Conservation (phyloP, 345 rosid genomes). For the Gossypium rotundifolium region DNA sequence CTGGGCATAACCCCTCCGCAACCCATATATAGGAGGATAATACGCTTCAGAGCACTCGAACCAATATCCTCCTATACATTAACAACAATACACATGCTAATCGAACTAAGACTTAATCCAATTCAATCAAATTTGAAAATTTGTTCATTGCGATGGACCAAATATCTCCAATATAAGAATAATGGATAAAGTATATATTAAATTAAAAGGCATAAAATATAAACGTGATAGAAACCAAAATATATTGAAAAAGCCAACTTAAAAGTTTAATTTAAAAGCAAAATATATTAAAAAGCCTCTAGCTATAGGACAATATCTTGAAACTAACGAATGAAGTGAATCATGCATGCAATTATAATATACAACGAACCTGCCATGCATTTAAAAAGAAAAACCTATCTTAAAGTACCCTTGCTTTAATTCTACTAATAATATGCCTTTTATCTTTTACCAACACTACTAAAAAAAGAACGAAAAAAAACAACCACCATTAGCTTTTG, state of each 20-base stretch:
- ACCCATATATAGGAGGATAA: no score
- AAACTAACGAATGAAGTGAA: background rate
- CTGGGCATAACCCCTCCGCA: no score
- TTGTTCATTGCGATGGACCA: no score
- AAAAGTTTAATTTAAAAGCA: no score
- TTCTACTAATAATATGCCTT: no score
- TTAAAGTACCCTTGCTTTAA: background rate
- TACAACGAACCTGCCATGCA: background rate
- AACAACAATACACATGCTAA: no score
- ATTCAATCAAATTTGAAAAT: no score
- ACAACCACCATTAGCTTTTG: no score
- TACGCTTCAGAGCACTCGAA: no score
- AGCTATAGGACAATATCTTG: background rate
- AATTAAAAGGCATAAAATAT: background rate
- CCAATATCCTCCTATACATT: fast-evolving
- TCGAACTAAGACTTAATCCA: no score
- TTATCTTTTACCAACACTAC: no score
- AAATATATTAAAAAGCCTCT: background rate
- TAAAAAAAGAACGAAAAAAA: no score
- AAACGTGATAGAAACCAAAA: background rate
- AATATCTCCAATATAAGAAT: background rate
- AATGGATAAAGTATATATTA: background rate
- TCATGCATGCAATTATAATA: background rate
- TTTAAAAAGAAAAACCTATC: background rate
- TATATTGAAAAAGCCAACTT: background rate